Evolutionary conservation across 2,329 filamentous ascomycete genomes (phyloP).

Genomic region (Aspergillus fumigatiaffinis): DNA sequence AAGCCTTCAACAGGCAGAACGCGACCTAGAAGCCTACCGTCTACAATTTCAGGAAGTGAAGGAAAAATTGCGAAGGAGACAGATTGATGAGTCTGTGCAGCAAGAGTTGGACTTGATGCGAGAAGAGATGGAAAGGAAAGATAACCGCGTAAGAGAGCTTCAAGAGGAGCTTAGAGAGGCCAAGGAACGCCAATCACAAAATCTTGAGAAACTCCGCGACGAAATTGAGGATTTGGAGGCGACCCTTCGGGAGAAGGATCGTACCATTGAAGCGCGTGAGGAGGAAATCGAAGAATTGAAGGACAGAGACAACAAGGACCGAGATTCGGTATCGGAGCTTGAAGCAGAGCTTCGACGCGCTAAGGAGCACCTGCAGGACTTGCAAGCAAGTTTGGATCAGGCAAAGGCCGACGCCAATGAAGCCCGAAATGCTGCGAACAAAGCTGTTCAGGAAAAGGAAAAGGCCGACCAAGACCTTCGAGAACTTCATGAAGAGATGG

Average conservation of each 20-base stretch:
- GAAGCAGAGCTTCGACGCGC: constrained; percentile 48
- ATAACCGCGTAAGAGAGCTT: constrained; percentile 38
- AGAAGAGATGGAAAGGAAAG: constrained; percentile 48
- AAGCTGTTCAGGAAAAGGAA: constrained; percentile 51
- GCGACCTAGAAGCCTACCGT: constrained; percentile 78
- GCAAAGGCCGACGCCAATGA: constrained; percentile 35
- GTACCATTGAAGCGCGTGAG: constrained; percentile 67
- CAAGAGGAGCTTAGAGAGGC: constrained; percentile 55
- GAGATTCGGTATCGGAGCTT: constrained; percentile 43
- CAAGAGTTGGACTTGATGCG: constrained; percentile 53
- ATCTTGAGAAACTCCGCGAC: constrained; percentile 65
- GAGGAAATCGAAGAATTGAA: constrained; percentile 69
- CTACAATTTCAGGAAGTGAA: constrained; percentile 78
- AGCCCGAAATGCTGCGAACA: constrained; percentile 43
- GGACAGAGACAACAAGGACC: constrained; percentile 42
- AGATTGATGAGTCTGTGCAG: constrained; percentile 66
- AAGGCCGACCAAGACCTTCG: constrained; percentile 54
- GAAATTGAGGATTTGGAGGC: constrained; percentile 73
- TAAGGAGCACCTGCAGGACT: constrained; percentile 41
- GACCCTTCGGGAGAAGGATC: constrained; percentile 71
- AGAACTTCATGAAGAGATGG: constrained; percentile 69
- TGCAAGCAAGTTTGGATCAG: constrained; percentile 40
- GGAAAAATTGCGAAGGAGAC: constrained; percentile 72
- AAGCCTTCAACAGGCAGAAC: constrained; percentile 74
- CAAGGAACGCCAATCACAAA: constrained; percentile 52